Evolutionary conservation across 805 yeast species (phyloP).

Genomic region (Saccharomycopsis synnaedendra): DNA sequence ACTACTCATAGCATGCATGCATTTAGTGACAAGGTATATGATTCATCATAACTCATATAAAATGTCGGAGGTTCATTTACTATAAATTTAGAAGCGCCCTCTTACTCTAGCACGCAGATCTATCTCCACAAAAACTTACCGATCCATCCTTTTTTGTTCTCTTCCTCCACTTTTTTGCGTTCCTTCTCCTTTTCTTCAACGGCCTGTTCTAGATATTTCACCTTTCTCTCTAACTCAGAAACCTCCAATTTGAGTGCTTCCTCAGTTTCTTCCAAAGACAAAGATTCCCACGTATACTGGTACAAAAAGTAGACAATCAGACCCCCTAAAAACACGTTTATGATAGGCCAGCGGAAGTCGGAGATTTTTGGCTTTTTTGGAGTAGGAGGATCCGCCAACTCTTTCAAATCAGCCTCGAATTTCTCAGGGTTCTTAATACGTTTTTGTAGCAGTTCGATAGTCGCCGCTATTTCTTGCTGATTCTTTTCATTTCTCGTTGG

Average conservation of each 20-base stretch:
- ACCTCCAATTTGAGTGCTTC: conserved; percentile 19
- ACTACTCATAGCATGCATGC: too few species aligned
- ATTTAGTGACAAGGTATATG: too few species aligned
- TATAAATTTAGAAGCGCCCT: too few species aligned
- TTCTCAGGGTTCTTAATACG: conserved; percentile 2
- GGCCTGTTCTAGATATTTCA: not conserved
- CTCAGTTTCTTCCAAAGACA: conserved; percentile 23
- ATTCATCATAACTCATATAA: too few species aligned
- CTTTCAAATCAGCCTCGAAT: conserved; percentile 5
- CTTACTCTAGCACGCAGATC: too few species aligned
- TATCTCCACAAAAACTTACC: not conserved
- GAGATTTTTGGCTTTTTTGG: conserved; percentile 20
- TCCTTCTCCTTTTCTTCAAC: not conserved
- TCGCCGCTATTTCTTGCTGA: conserved; percentile 1
- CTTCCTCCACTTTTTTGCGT: not conserved
- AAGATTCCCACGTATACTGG: conserved; percentile 24
- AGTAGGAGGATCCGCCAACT: not conserved
- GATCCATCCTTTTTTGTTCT: not conserved
- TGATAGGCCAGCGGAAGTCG: conserved; percentile 25
- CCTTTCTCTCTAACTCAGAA: conserved; percentile 3
- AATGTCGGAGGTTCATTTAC: too few species aligned
- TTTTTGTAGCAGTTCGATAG: conserved; percentile 3
- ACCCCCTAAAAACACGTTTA: conserved; percentile 23
- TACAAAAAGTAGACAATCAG: conserved; percentile 23
- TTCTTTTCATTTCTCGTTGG: not conserved